A percentile compares a stretch with the other conserved stretches of the same genome.
These are phyloP conservation scores for Diaporthe aspalathi DNA, from an alignment of 2,329 filamentous ascomycete species.

Conservation along the genomic window DNA sequence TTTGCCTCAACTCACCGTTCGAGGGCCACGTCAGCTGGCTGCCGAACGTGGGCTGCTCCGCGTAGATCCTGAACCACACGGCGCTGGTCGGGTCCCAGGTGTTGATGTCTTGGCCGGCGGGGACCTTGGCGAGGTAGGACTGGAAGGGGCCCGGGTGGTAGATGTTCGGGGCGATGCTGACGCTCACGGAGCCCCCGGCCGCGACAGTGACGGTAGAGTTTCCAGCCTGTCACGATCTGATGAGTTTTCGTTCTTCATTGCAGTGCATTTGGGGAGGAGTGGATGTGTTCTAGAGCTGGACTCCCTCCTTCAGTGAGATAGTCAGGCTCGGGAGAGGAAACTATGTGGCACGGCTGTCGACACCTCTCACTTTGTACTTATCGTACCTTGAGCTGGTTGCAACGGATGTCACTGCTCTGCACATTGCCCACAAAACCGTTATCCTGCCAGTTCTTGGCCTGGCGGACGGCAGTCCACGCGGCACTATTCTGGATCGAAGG, in stretches of 20 bases:
- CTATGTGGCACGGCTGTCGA: fast-evolving
- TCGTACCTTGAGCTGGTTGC: constrained; percentile 43
- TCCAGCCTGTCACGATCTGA: constrained; percentile 27
- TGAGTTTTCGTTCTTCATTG: background rate
- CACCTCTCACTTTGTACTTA: too few relatives aligned
- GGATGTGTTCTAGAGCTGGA: background rate
- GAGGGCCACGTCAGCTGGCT: constrained; percentile 36
- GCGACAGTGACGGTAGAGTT: constrained; percentile 46
- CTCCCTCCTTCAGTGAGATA: background rate
- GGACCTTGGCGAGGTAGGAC: constrained; percentile 52
- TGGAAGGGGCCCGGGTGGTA: constrained; percentile 53
- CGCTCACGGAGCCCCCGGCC: constrained; percentile 54
- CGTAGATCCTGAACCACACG: constrained; percentile 54
- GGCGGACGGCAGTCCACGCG: constrained; percentile 42
- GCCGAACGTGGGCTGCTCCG: constrained; percentile 42
- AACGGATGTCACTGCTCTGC: constrained; percentile 45
- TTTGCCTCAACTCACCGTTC: constrained; percentile 22
- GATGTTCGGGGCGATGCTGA: constrained; percentile 52
- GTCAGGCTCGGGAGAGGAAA: background rate
- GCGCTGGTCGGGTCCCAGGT: constrained; percentile 49
- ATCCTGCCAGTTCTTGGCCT: constrained; percentile 43
- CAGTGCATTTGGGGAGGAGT: too few relatives aligned
- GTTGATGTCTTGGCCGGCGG: constrained; percentile 48
- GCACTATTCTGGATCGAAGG: constrained; percentile 38
- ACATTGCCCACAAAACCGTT: constrained; percentile 45